phyloP scores from a whole-genome alignment of 148 eudicot species.

The Camellia japonica region DNA sequence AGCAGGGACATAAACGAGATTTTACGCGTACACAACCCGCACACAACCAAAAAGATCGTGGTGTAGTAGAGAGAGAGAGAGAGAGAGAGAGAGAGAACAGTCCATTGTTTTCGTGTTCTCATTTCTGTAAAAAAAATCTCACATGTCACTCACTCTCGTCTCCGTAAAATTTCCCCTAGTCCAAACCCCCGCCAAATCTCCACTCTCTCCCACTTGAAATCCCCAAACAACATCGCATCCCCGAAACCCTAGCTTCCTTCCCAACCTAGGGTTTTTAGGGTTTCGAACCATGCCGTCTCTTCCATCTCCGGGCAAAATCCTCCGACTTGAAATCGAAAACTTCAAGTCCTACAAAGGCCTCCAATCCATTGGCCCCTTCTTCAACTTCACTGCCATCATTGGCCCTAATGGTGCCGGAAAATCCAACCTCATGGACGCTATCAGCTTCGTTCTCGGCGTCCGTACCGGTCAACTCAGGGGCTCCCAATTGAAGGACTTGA shows the following conservation, averaged over 20 bases:
- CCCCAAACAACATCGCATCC: neutral
- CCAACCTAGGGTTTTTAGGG: slow-evolving; percentile 17
- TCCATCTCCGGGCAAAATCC: slow-evolving; percentile 62
- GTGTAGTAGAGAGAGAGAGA: too few relatives aligned
- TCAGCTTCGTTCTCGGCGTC: slow-evolving; percentile 93
- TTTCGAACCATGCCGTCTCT: slow-evolving; percentile 43
- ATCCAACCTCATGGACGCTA: slow-evolving; percentile 99
- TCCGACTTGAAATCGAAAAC: slow-evolving; percentile 78
- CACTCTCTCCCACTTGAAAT: neutral
- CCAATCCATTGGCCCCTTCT: slow-evolving; percentile 84
- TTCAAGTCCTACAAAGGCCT: slow-evolving; percentile 95
- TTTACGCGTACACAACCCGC: too few relatives aligned
- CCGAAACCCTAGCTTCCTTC: slow-evolving; percentile 6
- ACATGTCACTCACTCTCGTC: neutral
- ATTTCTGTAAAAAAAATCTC: neutral
- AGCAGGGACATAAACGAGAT: too few relatives aligned
- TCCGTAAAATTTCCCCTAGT: neutral
- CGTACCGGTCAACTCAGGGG: slow-evolving; percentile 86
- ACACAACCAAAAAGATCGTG: too few relatives aligned
- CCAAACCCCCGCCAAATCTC: neutral
- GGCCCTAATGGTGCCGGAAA: slow-evolving; percentile 96
- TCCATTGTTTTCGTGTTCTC: neutral
- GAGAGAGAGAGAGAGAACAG: neutral
- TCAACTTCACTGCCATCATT: slow-evolving; percentile 93
- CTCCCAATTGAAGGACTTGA: slow-evolving; percentile 78